Evolutionary conservation across 192 early-diverging fungal genomes (phyloP), one percentile per base, ranked within the genome.

Genomic region (Gonapodya prolifera): DNA sequence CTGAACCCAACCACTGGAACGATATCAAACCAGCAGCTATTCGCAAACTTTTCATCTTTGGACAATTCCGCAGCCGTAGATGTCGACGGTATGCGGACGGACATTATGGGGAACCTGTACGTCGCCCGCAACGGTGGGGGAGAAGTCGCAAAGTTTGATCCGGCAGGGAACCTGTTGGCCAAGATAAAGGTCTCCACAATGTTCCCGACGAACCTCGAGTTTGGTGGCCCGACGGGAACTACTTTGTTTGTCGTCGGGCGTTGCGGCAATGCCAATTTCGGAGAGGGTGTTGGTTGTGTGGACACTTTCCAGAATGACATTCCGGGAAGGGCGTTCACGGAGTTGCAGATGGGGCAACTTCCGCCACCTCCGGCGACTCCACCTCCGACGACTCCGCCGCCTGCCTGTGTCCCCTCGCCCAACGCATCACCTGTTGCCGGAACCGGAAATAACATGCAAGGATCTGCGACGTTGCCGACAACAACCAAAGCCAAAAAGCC

Each of bases 31-130:
- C 30, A 79, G 71, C 78, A 79, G 31, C 34, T 81, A 30, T 82
- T 88, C 70, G 84, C 80, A 17, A 84, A 88, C 75, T 88, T 88
- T 80, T 80, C 33, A 30, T 61, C 77, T 45, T 77, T 88, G 2
- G 87, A 88, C 73, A 69, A 75, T 71, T 79, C 86, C 29, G 83
- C 69, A 16, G 70, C 79, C 18, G 79, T 75, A 34, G 87, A 89
- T 69, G 79, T 89, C 35, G 87, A 89, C 45, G 87, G 87, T 34
- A 89, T 89, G 83, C 83, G 87, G 45, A 70, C 80, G 16, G 87
- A 88, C 34, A 78, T 34, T n/a, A 13, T 36, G 23, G 87, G 87
- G 0, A 89, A 88, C 70, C 84, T 89, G 32, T 88, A 84, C 35
- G 87, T 89, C 28, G 81, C 85, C 23, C 83, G 87, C 35, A 84